phyloP scores from a whole-genome alignment of 2,329 filamentous ascomycete genomes.

The Trichoderma sp. region DNA sequence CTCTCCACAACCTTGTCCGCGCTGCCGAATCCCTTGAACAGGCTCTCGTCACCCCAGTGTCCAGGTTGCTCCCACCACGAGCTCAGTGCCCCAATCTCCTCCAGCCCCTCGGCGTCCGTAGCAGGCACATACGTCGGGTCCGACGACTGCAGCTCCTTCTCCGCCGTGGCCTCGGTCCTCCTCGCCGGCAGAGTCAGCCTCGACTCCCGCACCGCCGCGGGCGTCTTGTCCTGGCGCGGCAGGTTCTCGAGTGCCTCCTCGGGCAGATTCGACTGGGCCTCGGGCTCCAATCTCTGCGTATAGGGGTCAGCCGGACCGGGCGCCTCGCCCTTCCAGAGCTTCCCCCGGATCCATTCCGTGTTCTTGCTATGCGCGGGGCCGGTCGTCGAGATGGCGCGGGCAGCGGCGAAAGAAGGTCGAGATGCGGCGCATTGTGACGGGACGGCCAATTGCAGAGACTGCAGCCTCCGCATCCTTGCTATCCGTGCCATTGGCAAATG shows the following conservation, averaged over 20 bases:
- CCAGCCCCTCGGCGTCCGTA: conserved; percentile 42
- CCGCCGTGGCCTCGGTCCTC: conserved; percentile 34
- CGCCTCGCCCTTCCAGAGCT: conserved; percentile 41
- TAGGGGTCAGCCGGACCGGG: conserved; percentile 40
- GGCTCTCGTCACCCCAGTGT: conserved; percentile 49
- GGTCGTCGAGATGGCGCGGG: conserved; percentile 36
- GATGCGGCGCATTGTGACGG: conserved; percentile 25
- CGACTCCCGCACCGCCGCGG: conserved; percentile 29
- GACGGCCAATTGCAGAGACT: conserved; percentile 30
- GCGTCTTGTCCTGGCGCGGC: conserved; percentile 25
- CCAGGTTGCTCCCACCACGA: conserved; percentile 54
- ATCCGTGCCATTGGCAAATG: conserved; percentile 41
- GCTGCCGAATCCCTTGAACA: conserved; percentile 44
- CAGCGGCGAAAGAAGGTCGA: conserved; percentile 29
- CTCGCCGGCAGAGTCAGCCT: conserved; percentile 34
- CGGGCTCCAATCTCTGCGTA: conserved; percentile 32
- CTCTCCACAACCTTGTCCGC: conserved; percentile 41
- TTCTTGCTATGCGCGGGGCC: conserved; percentile 31
- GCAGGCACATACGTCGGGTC: conserved; percentile 48
- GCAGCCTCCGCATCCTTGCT: conserved; percentile 37
- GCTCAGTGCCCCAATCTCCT: conserved; percentile 45
- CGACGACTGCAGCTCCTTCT: conserved; percentile 31
- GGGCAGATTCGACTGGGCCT: conserved; percentile 31
- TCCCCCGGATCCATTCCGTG: conserved; percentile 38
- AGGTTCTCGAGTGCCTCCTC: conserved; percentile 29